A percentile compares a stretch with the other conserved stretches of the same genome.
Conservation (phyloP, 805 yeast genomes). For the Candida methanosorbosa region DNA sequence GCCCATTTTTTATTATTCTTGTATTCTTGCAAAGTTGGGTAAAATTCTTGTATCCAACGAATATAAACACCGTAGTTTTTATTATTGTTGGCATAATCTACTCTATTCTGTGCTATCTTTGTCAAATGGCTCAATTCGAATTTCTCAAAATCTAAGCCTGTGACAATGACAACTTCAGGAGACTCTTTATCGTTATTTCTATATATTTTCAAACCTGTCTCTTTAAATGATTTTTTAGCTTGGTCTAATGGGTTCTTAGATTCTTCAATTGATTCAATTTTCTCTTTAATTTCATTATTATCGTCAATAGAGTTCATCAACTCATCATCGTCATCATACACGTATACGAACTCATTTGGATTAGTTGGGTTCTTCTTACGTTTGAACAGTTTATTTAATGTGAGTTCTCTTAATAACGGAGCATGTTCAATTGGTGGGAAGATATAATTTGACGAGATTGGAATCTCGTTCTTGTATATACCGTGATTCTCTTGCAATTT, state of each 20-base stretch:
- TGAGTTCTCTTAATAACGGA: conserved; percentile 47
- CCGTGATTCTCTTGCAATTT: conserved; percentile 29
- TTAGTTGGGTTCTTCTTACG: conserved; percentile 35
- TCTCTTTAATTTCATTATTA: conserved; percentile 36
- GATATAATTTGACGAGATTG: conserved; percentile 44
- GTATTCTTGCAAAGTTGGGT: conserved; percentile 45
- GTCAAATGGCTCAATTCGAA: conserved; percentile 52
- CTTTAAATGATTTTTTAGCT: conserved; percentile 51
- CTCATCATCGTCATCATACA: conserved; percentile 33
- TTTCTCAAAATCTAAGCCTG: conserved; percentile 68
- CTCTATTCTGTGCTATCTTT: conserved; percentile 73
- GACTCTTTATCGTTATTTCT: conserved; percentile 25
- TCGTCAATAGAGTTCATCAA: conserved; percentile 8
- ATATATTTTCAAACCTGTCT: conserved; percentile 54
- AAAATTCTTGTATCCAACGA: conserved; percentile 79
- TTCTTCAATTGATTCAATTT: conserved; percentile 18
- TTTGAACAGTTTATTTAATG: conserved; percentile 41
- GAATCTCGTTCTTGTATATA: conserved; percentile 33
- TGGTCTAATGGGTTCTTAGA: conserved; percentile 22
- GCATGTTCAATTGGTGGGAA: conserved; percentile 75
- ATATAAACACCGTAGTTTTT: conserved; percentile 78
- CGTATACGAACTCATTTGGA: conserved; percentile 24
- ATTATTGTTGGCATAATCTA: conserved; percentile 78
- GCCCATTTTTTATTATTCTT: conserved; percentile 50
- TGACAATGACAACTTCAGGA: conserved; percentile 70